Evolutionary conservation across 768 basidiomycete species (phyloP), one percentile per base, ranked within the genome.

Genomic region (Amanita rimosa): DNA sequence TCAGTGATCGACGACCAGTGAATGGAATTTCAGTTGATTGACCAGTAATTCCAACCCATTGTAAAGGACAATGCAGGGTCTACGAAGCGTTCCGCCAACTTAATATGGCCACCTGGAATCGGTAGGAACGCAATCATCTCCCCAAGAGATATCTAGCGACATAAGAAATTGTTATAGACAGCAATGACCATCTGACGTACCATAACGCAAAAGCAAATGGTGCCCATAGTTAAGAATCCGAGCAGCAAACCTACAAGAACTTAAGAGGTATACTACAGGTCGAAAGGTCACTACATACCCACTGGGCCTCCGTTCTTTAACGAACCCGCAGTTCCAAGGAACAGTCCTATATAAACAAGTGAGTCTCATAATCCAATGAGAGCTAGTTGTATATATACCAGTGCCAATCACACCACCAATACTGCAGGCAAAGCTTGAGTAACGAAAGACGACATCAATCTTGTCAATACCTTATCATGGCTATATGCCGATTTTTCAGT

Each of bases 61-160:
- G 72, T 65, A 52, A 75, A 74, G 2, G 85, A 83, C 52, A 86
- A 67, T 1, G 85, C 82, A 13, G 78, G 82, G 52, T 87, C 77
- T 6, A 91, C 81, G 57, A 91, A 92, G 27, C 88, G 83, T 60
- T 83, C 87, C 0, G 88, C 81, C 14, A 91, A 65, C 52, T 72
- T 85, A 62, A 90, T 88, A 55, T 89, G 86, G 2, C 76, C 88
- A 50, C 88, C 88, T 22, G 85, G 73, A 44, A 91, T 72, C 0
- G 88, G 88, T 4, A 91, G 72, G 62, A 72, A 90, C 0, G 86
- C 78, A 40, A 90, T 59, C 87, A 85, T 84, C 66, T 84, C 82
- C 6, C 81, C 78, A 2, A 87, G 67, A 3, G 81, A 81, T 50
- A 85, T 63, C 81, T 83, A 54, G 21, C 24, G 21, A 46, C 19